Evolutionary conservation across 1,139 yeast genomes (phyloP).

Genomic region (Saccharomyces hybrid): DNA sequence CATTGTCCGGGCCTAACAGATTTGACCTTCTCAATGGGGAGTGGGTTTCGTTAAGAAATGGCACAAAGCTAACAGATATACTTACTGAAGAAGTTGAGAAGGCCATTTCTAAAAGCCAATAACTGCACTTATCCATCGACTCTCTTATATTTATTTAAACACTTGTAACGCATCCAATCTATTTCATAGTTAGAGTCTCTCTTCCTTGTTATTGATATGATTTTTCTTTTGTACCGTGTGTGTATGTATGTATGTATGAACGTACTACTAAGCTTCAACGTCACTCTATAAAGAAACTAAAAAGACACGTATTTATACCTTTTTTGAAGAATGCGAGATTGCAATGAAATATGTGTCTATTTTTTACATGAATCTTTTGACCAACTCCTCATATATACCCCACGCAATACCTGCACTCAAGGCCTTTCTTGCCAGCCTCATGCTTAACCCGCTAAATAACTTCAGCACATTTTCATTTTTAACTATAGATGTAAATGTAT

Average conservation of each 20-base stretch:
- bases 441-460: conserved; percentile 74
- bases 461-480: conserved; percentile 53
- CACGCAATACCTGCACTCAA: conserved; percentile 92
- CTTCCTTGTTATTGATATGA: not conserved
- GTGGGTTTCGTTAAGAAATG: conserved; percentile 60
- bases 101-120: conserved; percentile 26
- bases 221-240: not conserved
- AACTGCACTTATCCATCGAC: not conserved
- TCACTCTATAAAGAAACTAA: not conserved
- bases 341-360: not conserved
- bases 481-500: conserved; percentile 36
- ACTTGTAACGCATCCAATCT: not conserved
- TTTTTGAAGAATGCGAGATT: not conserved
- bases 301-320: not conserved
- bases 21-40: conserved; percentile 49
- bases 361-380: conserved; percentile 35
- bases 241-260: not conserved
- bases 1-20: conserved; percentile 85
- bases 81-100: conserved; percentile 41
- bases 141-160: not conserved
- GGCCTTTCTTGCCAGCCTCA: conserved; percentile 79
- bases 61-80: conserved; percentile 40
- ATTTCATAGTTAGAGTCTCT: not conserved
- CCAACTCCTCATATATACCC: conserved; percentile 89
- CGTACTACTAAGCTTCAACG: not conserved